These are phyloP conservation scores for Penicillium freii DNA, from an alignment of 2,329 filamentous ascomycete species.

Conservation along the genomic window DNA sequence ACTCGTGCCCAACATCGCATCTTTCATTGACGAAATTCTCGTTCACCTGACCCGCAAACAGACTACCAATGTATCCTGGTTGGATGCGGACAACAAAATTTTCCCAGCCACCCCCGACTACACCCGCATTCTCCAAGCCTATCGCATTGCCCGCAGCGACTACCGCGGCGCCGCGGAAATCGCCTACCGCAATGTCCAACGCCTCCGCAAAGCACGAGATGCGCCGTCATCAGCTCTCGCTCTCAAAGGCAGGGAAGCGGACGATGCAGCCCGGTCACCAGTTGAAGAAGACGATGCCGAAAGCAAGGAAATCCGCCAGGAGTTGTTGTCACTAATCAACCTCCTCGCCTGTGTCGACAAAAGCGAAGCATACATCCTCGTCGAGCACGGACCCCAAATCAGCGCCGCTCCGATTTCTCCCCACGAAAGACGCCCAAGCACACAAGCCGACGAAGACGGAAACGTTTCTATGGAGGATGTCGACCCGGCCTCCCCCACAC, in stretches of 20 bases:
- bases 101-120: constrained; percentile 60
- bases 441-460: constrained; percentile 43
- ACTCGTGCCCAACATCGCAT: constrained; percentile 63
- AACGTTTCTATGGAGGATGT: constrained; percentile 42
- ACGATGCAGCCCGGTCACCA: constrained; percentile 25
- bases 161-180: constrained; percentile 72
- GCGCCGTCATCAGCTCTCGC: constrained; percentile 35
- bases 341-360: constrained; percentile 80
- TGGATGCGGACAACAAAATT: constrained; percentile 38
- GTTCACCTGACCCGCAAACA: constrained; percentile 67
- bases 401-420: constrained; percentile 1
- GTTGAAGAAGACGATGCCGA: constrained; percentile 46
- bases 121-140: constrained; percentile 86
- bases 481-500: constrained; percentile 18
- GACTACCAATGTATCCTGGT: constrained; percentile 55
- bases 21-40: constrained; percentile 76
- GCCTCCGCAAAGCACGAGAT: constrained; percentile 44
- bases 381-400: constrained; percentile 45
- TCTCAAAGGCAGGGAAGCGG: constrained; percentile 38
- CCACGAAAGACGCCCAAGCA: constrained; percentile 49
- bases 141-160: constrained; percentile 78
- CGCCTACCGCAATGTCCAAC: constrained; percentile 56
- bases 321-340: constrained; percentile 91
- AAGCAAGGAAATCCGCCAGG: constrained; percentile 58
- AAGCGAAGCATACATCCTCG: constrained; percentile 72